Conservation (phyloP, 1,284 basidiomycete genomes). For the Cryptococcus sp. region DNA sequence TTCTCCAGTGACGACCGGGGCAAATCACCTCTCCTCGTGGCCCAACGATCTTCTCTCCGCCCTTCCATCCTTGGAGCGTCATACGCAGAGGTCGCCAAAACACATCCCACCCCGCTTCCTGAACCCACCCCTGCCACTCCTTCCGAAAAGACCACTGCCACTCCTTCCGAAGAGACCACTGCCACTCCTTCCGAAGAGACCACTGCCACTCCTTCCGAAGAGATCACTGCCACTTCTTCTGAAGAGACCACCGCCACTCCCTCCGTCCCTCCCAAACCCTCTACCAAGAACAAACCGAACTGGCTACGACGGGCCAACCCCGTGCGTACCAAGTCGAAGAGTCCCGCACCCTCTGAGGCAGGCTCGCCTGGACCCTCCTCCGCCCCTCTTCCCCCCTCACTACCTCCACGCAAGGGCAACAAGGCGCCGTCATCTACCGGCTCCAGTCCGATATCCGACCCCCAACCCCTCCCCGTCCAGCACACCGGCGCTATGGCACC, state of each 20-base stretch:
- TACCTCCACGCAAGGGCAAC: slow-evolving; percentile 34
- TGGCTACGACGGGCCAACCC: slow-evolving; percentile 42
- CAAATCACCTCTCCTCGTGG: slow-evolving; percentile 24
- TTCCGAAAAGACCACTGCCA: background rate
- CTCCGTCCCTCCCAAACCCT: slow-evolving; percentile 22
- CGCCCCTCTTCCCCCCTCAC: slow-evolving; percentile 27
- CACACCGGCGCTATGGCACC: slow-evolving; percentile 8
- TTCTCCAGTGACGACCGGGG: background rate
- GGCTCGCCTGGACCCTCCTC: slow-evolving; percentile 16
- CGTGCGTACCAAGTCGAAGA: slow-evolving; percentile 37
- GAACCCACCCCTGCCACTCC: slow-evolving; percentile 9
- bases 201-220: slow-evolving; percentile 21
- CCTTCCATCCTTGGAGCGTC: slow-evolving; percentile 20
- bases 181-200: background rate
- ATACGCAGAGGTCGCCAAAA: slow-evolving; percentile 21
- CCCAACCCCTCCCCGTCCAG: background rate
- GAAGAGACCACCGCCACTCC: slow-evolving; percentile 15
- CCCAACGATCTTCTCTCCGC: slow-evolving; percentile 30
- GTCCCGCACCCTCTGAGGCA: slow-evolving; percentile 26
- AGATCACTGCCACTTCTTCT: slow-evolving; percentile 2
- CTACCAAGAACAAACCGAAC: slow-evolving; percentile 34
- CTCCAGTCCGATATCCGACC: background rate
- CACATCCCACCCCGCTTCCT: background rate
- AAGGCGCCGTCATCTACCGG: background rate
- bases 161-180: no score